Conservation (phyloP, 2,329 filamentous ascomycete genomes). For the Fusarium protoensiforme region DNA sequence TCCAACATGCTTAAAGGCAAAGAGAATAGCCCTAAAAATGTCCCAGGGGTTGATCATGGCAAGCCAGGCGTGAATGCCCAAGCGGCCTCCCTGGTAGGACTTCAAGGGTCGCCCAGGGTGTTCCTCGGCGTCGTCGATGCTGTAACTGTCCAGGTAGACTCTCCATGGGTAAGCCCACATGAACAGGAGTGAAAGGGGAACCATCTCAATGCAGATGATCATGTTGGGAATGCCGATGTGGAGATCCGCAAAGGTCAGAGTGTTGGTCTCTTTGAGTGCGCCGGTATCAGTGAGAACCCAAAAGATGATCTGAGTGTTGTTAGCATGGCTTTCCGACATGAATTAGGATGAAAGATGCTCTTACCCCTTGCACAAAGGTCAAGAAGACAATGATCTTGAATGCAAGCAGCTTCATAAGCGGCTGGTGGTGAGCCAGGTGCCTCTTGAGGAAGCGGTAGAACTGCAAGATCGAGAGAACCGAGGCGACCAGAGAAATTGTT, state of each 20-base stretch:
- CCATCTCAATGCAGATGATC: constrained; percentile 32
- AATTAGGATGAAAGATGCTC: not conserved
- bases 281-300: constrained; percentile 23
- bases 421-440: constrained; percentile 30
- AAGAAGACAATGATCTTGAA: constrained; percentile 34
- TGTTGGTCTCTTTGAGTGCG: constrained; percentile 19
- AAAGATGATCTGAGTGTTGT: constrained; percentile 22
- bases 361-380: constrained; percentile 32
- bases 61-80: constrained; percentile 29
- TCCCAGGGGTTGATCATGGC: constrained; percentile 32
- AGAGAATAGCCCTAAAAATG: constrained; percentile 23
- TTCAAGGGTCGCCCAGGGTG: not conserved
- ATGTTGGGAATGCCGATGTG: constrained; percentile 36
- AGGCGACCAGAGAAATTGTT: constrained; percentile 17
- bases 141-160: constrained; percentile 18
- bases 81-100: constrained; percentile 27
- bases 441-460: constrained; percentile 32
- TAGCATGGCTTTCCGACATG: rapidly evolving
- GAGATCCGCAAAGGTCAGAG: constrained; percentile 35
- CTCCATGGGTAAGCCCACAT: constrained; percentile 32
- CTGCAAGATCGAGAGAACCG: constrained; percentile 25
- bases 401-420: constrained; percentile 32
- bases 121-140: constrained; percentile 12
- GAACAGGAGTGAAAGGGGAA: constrained; percentile 35
- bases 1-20: constrained; percentile 9